These are phyloP conservation scores for Suillus placidus DNA, from an alignment of 768 basidiomycete genomes.

Conservation along the genomic window DNA sequence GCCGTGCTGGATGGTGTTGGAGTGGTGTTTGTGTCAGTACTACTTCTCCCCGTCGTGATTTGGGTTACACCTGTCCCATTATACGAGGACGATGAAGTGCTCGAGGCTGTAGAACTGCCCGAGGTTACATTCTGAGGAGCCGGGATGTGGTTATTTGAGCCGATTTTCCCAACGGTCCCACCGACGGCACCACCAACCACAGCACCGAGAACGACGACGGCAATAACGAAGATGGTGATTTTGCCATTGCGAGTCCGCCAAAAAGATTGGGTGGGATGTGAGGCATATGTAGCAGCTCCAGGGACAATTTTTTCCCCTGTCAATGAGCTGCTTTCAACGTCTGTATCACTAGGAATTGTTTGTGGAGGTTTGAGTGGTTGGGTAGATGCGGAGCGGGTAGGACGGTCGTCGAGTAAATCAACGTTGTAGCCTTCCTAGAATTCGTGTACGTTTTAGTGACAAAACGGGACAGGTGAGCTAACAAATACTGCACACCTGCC, in stretches of 20 bases:
- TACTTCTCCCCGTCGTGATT: too few relatives aligned
- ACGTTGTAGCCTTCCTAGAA: constrained; percentile 57
- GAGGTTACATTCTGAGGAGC: neutral
- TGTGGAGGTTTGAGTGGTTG: constrained; percentile 22
- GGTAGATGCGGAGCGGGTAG: constrained; percentile 22
- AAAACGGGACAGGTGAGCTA: constrained; percentile 5
- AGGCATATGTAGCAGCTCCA: neutral
- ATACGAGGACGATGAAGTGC: neutral
- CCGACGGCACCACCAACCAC: constrained; percentile 64
- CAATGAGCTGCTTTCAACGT: constrained; percentile 16
- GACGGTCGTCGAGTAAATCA: constrained; percentile 40
- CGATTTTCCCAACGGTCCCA: constrained; percentile 40
- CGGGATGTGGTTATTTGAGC: neutral
- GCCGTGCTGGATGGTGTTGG: too few relatives aligned
- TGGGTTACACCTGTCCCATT: neutral
- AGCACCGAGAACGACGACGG: constrained; percentile 49
- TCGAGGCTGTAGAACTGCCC: neutral
- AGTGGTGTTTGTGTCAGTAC: too few relatives aligned
- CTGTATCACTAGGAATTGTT: constrained; percentile 8
- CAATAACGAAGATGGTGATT: constrained; percentile 39
- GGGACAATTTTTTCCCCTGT: constrained; percentile 17
- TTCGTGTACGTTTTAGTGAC: neutral
- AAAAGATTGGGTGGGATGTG: constrained; percentile 38
- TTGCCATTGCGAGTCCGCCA: constrained; percentile 52
- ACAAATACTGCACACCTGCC: constrained; percentile 38